phyloP scores from a whole-genome alignment of 1,139 yeast genomes.

The Hansenula anomala region DNA sequence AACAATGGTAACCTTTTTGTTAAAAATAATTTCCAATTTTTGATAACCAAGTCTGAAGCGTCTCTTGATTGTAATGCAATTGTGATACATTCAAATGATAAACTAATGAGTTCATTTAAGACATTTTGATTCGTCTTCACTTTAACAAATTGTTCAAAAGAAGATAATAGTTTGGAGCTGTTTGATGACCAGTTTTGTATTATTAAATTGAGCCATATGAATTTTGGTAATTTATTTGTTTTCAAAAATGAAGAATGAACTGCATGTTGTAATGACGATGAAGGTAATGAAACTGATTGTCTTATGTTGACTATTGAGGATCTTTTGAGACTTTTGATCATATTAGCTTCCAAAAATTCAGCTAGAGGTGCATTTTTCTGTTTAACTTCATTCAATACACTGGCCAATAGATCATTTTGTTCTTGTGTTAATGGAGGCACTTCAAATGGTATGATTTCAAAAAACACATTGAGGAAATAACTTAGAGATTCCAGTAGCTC shows the following conservation, averaged over 20 bases:
- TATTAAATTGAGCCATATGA: slow-evolving; percentile 19
- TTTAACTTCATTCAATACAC: slow-evolving; percentile 7
- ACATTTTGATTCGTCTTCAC: slow-evolving; percentile 20
- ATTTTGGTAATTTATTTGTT: slow-evolving; percentile 17
- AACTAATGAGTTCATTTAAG: slow-evolving; percentile 18
- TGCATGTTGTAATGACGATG: slow-evolving; percentile 1
- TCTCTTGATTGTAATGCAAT: slow-evolving; percentile 12
- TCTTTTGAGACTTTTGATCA: slow-evolving; percentile 11
- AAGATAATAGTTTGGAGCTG: slow-evolving; percentile 9
- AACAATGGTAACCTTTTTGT: slow-evolving; percentile 19
- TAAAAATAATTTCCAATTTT: slow-evolving; percentile 20
- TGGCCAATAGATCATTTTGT: slow-evolving; percentile 10
- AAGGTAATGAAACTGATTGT: slow-evolving; percentile 4
- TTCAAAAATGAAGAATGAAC: slow-evolving; percentile 16
- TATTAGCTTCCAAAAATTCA: slow-evolving; percentile 10
- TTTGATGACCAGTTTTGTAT: slow-evolving; percentile 18
- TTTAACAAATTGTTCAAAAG: slow-evolving; percentile 21
- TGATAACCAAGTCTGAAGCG: slow-evolving; percentile 5
- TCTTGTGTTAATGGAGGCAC: slow-evolving; percentile 8
- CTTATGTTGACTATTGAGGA: slow-evolving; percentile 4
- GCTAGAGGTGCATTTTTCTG: slow-evolving; percentile 5
- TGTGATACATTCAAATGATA: slow-evolving; percentile 19
- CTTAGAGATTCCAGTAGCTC: slow-evolving; percentile 5
- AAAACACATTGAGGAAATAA: slow-evolving; percentile 6
- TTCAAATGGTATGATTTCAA: slow-evolving; percentile 2